A percentile compares a stretch with the other conserved stretches of the same genome.
These are phyloP conservation scores for Cyamopsis tetragonoloba DNA, from an alignment of 306 rosid genomes.

Conservation along the genomic window DNA sequence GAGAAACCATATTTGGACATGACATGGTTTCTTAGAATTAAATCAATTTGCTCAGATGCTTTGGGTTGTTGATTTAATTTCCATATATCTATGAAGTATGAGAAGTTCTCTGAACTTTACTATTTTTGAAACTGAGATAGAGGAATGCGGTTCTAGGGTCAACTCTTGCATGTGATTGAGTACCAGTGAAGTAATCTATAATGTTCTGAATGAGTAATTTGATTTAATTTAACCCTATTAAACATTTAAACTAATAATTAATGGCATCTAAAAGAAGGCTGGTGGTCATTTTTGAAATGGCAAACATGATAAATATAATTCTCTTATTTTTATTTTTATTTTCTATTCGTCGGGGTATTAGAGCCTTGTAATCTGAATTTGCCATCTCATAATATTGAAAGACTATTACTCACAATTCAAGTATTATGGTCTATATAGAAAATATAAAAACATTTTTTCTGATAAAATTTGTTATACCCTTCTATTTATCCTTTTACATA, in stretches of 20 bases:
- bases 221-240: too few species aligned
- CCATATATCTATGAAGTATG: neutral
- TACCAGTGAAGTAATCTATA: slow-evolving; percentile 21
- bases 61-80: neutral
- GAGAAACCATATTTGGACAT: slow-evolving; percentile 53
- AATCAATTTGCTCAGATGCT: slow-evolving; percentile 5
- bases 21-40: slow-evolving; percentile 62
- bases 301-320: too few species aligned
- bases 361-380: too few species aligned
- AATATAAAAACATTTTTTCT: neutral
- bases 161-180: slow-evolving; percentile 60
- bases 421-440: too few species aligned
- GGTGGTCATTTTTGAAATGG: slow-evolving; percentile 34
- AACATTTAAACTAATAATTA: slow-evolving; percentile 15
- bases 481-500: too few species aligned
- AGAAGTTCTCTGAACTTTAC: neutral
- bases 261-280: slow-evolving; percentile 28
- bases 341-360: too few species aligned
- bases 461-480: too few species aligned
- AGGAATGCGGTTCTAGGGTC: slow-evolving; percentile 30
- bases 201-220: slow-evolving; percentile 19
- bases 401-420: neutral
- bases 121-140: neutral
- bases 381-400: neutral
- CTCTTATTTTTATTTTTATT: too few species aligned